Evolutionary conservation across 345 rosid genomes (phyloP).

Genomic region (Stellera chamaejasme): DNA sequence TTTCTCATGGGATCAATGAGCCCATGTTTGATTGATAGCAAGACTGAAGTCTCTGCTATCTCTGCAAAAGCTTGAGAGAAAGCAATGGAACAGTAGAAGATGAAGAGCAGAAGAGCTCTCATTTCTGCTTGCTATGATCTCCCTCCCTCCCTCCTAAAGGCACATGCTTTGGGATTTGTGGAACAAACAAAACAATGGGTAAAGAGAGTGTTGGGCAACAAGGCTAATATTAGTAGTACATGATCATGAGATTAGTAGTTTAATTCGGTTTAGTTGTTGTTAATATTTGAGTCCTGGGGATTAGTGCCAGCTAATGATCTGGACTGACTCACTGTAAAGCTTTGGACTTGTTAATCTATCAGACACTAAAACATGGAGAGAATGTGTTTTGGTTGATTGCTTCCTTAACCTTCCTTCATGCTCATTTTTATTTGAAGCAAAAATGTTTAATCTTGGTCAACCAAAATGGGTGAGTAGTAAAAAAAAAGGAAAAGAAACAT

Average conservation of each 20-base stretch:
- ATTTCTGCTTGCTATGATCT: slow-evolving; percentile 16
- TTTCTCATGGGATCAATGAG: slow-evolving; percentile 45
- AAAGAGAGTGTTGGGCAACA: slow-evolving; percentile 20
- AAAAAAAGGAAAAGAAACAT: too few relatives aligned
- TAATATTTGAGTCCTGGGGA: slow-evolving; percentile 69
- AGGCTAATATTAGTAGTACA: slow-evolving; percentile 16
- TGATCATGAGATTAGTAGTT: slow-evolving; percentile 17
- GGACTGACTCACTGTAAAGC: slow-evolving; percentile 47
- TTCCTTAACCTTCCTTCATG: slow-evolving; percentile 12
- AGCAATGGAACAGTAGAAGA: slow-evolving; percentile 41
- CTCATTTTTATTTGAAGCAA: too few relatives aligned
- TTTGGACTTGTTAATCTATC: slow-evolving; percentile 52
- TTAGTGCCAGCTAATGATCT: slow-evolving; percentile 41
- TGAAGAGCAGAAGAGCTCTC: slow-evolving; percentile 33
- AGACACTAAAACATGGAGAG: slow-evolving; percentile 84
- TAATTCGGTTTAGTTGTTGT: slow-evolving; percentile 12
- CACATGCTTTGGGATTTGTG: slow-evolving; percentile 30
- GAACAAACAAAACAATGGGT: slow-evolving; percentile 16
- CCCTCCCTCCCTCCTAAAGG: slow-evolving; percentile 21
- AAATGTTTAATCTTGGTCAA: slow-evolving; percentile 26
- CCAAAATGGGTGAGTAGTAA: not conserved
- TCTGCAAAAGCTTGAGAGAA: slow-evolving; percentile 35
- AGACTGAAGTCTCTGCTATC: slow-evolving; percentile 42
- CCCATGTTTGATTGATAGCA: slow-evolving; percentile 48
- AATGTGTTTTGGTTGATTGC: slow-evolving; percentile 44